These are phyloP conservation scores for Wallacemonas sp. DNA, from an alignment of 208 protist genomes.

Conservation along the genomic window DNA sequence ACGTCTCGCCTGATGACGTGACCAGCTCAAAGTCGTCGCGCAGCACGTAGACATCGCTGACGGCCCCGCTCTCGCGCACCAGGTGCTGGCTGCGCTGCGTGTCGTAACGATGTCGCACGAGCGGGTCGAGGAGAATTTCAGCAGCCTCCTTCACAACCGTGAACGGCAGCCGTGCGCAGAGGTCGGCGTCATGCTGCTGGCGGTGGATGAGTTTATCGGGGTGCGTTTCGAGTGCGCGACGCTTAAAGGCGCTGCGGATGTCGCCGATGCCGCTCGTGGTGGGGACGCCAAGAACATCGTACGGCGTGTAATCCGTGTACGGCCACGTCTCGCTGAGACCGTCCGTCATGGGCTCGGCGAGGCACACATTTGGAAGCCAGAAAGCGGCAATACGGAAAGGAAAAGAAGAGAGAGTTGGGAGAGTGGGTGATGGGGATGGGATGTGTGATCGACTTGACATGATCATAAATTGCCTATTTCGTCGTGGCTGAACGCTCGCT, in stretches of 20 bases:
- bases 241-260: constrained; percentile 66
- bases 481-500: no score
- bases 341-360: no score
- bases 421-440: no score
- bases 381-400: neutral
- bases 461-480: no score
- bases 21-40: constrained; percentile 56
- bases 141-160: constrained; percentile 66
- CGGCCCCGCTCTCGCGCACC: constrained; percentile 41
- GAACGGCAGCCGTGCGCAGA: constrained; percentile 29
- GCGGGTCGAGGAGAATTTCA: constrained; percentile 65
- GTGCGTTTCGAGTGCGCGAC: constrained; percentile 65
- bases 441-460: no score
- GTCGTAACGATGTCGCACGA: constrained; percentile 57
- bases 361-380: neutral
- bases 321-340: constrained; percentile 17
- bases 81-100: constrained; percentile 28
- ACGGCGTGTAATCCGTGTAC: constrained; percentile 47
- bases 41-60: constrained; percentile 64
- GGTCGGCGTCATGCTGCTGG: neutral
- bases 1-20: constrained; percentile 7
- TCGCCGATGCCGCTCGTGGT: constrained; percentile 38
- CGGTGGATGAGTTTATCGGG: constrained; percentile 66
- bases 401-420: constrained; percentile 8
- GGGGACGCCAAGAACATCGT: constrained; percentile 55